A percentile compares a stretch with the other conserved stretches of the same genome.
phyloP scores from a whole-genome alignment of 305 asterid genomes.

The Rubia peregrina region DNA sequence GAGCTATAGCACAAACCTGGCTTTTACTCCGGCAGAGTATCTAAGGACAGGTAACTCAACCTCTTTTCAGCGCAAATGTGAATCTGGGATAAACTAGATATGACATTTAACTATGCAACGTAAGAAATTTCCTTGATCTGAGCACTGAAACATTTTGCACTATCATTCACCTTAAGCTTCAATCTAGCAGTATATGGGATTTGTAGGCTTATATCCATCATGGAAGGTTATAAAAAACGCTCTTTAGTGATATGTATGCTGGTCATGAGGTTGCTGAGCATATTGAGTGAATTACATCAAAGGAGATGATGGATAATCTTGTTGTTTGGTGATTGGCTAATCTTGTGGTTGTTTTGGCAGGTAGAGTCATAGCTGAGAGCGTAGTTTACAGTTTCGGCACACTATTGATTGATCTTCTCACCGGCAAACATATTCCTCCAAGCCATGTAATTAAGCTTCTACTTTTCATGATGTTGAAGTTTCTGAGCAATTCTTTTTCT shows the following conservation, averaged over 20 bases:
- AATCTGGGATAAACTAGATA: neutral
- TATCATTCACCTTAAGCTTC: too few species aligned
- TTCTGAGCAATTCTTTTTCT: neutral
- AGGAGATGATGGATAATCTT: neutral
- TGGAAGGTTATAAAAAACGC: too few species aligned
- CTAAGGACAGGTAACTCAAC: conserved; percentile 31
- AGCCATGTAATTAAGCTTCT: conserved; percentile 35
- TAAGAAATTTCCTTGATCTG: too few species aligned
- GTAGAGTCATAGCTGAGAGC: conserved; percentile 39
- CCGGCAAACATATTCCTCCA: conserved; percentile 49
- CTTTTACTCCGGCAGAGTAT: conserved; percentile 47
- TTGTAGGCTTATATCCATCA: too few species aligned
- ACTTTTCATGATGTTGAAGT: conserved; percentile 3
- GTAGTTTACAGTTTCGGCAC: conserved; percentile 47
- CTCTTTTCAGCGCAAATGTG: conserved; percentile 5
- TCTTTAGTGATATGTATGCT: conserved; percentile 6
- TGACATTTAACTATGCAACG: neutral
- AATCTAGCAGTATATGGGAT: too few species aligned
- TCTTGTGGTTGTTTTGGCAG: conserved; percentile 25
- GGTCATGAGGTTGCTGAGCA: neutral
- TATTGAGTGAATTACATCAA: too few species aligned
- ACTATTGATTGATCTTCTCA: conserved; percentile 43
- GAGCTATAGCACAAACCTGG: conserved; percentile 44
- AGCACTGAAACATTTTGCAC: too few species aligned
- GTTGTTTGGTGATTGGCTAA: too few species aligned